Evolutionary conservation across 176 grass and related monocot species (phyloP).

Genomic region (Cocos nucifera): DNA sequence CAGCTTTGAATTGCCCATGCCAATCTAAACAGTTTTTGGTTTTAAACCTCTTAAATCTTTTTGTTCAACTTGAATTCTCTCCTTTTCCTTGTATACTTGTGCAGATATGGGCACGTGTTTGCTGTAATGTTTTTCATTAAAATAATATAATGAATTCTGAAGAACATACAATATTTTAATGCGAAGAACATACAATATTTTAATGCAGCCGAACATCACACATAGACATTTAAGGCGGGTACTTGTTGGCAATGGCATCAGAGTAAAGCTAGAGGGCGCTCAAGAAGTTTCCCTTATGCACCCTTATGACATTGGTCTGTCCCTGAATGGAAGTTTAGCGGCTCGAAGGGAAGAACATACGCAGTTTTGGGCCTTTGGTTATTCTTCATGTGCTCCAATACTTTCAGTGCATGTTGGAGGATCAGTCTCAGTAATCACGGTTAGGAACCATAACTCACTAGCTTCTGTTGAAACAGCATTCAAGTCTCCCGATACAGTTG

Average conservation of each 20-base stretch:
- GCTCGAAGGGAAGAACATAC: slow-evolving; percentile 22
- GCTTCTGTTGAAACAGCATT: slow-evolving; percentile 29
- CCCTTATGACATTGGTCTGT: slow-evolving; percentile 80
- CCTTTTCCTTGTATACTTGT: slow-evolving; percentile 1
- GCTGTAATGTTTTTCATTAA: neutral
- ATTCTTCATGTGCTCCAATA: slow-evolving; percentile 49
- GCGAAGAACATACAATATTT: slow-evolving; percentile 10
- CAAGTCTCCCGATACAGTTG: slow-evolving; percentile 39
- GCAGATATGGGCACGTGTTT: slow-evolving; percentile 1
- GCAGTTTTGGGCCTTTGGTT: slow-evolving; percentile 37
- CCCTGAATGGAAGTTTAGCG: slow-evolving; percentile 58
- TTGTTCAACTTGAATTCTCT: no score
- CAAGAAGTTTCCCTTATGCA: slow-evolving; percentile 47
- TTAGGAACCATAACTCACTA: slow-evolving; percentile 25
- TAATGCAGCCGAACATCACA: slow-evolving; percentile 54
- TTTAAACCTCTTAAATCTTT: no score
- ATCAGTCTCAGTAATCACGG: slow-evolving; percentile 37
- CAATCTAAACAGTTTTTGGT: no score
- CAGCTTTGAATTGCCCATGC: no score
- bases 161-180: slow-evolving; percentile 11
- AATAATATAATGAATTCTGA: slow-evolving; percentile 15
- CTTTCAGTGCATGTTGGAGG: slow-evolving; percentile 49
- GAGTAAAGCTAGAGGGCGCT: slow-evolving; percentile 62
- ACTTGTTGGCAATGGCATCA: slow-evolving; percentile 44
- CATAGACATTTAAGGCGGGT: slow-evolving; percentile 59